Base-by-base conservation (phyloP, 2,329 filamentous ascomycete species). In the Ophiostoma quercus region DNA sequence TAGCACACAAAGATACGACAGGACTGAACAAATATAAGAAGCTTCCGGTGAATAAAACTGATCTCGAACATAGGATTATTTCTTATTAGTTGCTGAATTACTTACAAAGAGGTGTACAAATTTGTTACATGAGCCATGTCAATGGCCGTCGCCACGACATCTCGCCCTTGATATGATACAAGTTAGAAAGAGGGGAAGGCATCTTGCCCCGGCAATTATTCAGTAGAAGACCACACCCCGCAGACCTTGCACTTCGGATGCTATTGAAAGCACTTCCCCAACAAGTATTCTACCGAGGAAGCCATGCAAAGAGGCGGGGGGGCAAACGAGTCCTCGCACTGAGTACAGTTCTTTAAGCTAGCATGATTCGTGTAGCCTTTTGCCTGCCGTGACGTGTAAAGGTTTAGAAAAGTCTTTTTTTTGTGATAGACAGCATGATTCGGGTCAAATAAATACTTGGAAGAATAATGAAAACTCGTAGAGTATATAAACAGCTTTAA, bases 111-210 rank as follows among this genome's bases (percentile, higher is more conserved):
- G 16, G 6, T 16, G 11, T 43, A 43, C 41, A 19, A 14, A 16
- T 6, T 6, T 43, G 41, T 16, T 19, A 47, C 43, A 47, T n/a
- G 43, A 47, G 16, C 16, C 16, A 47, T 47, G 43, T 19, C 16
- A n/a, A 47, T 16, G 16, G 41, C 12, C 11, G 16, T 5, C 16
- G 41, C 41, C 7, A 6, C 16, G 6, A n/a, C 16, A 16, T 47
- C 16, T 47, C 16, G 43, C 16, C n/a, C n/a, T 25, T 9, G 8
- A 25, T 16, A 25, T 25, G 51, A 57, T n/a, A 57, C 22, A 57
- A n/a, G 51, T 25, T 57, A 25, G 51, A 57, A 57, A 57, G 51
- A 57, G 51, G 51, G 51, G 51, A 57, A 57, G 22, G 9, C 51
- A 25, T 22, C 51, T 57, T 29, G 9, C 51, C 51, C 51, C 51